Evolutionary conservation across 805 yeast species (phyloP).

Genomic region (Candida xyloterini): DNA sequence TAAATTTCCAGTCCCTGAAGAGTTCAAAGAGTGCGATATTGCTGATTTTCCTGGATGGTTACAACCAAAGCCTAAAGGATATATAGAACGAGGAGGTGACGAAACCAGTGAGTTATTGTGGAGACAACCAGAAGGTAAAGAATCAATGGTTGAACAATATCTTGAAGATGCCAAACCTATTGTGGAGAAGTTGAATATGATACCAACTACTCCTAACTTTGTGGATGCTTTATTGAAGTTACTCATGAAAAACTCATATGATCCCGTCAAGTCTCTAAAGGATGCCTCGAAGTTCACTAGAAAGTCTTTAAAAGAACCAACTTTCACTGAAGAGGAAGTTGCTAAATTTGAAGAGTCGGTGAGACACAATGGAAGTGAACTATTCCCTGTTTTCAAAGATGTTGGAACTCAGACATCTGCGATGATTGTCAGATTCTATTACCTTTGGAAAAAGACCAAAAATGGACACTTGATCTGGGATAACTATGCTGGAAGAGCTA

Average conservation of each 20-base stretch:
- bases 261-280: slow-evolving; percentile 46
- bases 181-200: slow-evolving; percentile 53
- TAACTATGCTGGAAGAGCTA: slow-evolving; percentile 65
- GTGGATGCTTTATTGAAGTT: slow-evolving; percentile 66
- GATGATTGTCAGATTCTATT: slow-evolving; percentile 82
- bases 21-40: slow-evolving; percentile 39
- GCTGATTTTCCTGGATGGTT: slow-evolving; percentile 69
- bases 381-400: slow-evolving; percentile 65
- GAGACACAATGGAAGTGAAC: slow-evolving; percentile 67
- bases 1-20: slow-evolving; percentile 41
- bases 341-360: slow-evolving; percentile 73
- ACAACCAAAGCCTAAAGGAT: slow-evolving; percentile 75
- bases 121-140: slow-evolving; percentile 41
- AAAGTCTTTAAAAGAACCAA: slow-evolving; percentile 69
- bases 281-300: slow-evolving; percentile 50
- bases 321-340: slow-evolving; percentile 62
- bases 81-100: slow-evolving; percentile 79
- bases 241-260: slow-evolving; percentile 50
- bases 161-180: slow-evolving; percentile 51
- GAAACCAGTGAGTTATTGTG: slow-evolving; percentile 65
- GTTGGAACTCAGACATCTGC: slow-evolving; percentile 74
- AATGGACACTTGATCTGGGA: slow-evolving; percentile 82
- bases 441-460: slow-evolving; percentile 86
- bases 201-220: slow-evolving; percentile 74
- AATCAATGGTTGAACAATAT: slow-evolving; percentile 43